Base-by-base conservation (phyloP, 1,284 basidiomycete species). In the Puccinia polysora region DNA sequence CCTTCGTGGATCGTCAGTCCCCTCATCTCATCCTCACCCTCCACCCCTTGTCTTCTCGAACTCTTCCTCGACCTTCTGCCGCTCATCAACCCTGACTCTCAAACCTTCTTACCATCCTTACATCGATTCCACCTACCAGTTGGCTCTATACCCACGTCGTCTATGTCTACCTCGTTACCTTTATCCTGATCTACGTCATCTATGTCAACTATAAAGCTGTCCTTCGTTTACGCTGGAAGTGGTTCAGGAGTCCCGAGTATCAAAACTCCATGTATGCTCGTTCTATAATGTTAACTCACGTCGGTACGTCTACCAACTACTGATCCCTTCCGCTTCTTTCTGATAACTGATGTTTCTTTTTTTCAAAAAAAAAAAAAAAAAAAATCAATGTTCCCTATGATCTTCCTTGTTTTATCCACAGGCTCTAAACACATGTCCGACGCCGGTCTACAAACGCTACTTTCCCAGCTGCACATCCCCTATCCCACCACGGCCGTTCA, bases 401-500 rank as follows among this genome's bases (percentile, higher is more conserved):
- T 15, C 12, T 3, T 18, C 18, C 23, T 8, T 38, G 8, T 23
- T 47, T n/a, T 23, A 77, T n/a, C n/a, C n/a, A n/a, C 23, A 79
- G 80, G 77, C 70, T 79, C 71, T 78, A 87, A 86, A 78, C 83
- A 84, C 71, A 88, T 90, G 79, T 88, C 84, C 15, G 90, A 90
- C 81, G 85, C 87, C 76, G 91, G 88, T 45, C 82, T 91, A 68
- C 84, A 84, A 53, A 84, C 83, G 36, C 85, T 89, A 75, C 90
- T 90, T 81, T 85, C 85, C 74, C 83, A 83, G 45, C 84, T 87
- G 70, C 88, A 87, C 30, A 86, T 90, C 49, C 89, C 89, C 1
- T 92, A 91, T 79, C 89, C 89, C 0, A 89, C 89, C 0, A 90
- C 88, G 1, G 87, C 88, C 45, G 88, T 91, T 2, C 89, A 91